Evolutionary conservation across 1,284 basidiomycete genomes (phyloP), one percentile per base, ranked within the genome.

Genomic region (Schizophyllum commune): DNA sequence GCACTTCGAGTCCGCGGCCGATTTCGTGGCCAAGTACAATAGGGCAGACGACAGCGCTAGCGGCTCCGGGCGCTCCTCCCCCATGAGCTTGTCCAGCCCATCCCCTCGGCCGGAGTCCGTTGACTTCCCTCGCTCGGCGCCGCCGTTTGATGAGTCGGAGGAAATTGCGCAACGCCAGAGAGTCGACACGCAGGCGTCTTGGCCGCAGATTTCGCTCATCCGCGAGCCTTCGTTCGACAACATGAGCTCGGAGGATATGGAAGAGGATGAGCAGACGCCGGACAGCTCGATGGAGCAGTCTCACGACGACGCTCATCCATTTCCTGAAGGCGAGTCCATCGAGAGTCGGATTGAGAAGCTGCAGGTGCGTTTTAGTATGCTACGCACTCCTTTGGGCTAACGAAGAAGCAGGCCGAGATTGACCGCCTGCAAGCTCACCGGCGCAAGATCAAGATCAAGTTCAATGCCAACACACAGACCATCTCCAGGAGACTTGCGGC

Each of bases 381-480:
- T 5, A 27, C 53, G 9, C 20, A 55, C 39, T 55, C 20, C 32
- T 56, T 60, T 47, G 27, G 27, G 58, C 53, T 57, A 53, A 47
- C 33, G 13, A 58, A 33, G 21, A 39, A 34, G 60, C 57, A 79
- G 76, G 62, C 60, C n/a, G 73, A 76, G n/a, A 66, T 78, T 1
- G 59, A 64, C 9, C 72, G 71, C 59, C 71, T 79, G 2, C 73
- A 79, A 21, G 59, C 62, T 13, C 73, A 76, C 61, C 66, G 75
- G 21, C 70, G 72, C 58, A 75, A 76, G 59, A 75, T 75, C 66
- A 75, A 75, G 65, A 62, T 69, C 13, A 73, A 73, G 17, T 76
- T 77, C 68, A 76, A 77, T 61, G 61, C 70, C 8, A 76, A 77
- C 59, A 69, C 75, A 0, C 67, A 72, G 52, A 66, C 69, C 33